Base-by-base conservation (phyloP, 164 flowering plant species). In the Magnolia kwangsiensis region DNA sequence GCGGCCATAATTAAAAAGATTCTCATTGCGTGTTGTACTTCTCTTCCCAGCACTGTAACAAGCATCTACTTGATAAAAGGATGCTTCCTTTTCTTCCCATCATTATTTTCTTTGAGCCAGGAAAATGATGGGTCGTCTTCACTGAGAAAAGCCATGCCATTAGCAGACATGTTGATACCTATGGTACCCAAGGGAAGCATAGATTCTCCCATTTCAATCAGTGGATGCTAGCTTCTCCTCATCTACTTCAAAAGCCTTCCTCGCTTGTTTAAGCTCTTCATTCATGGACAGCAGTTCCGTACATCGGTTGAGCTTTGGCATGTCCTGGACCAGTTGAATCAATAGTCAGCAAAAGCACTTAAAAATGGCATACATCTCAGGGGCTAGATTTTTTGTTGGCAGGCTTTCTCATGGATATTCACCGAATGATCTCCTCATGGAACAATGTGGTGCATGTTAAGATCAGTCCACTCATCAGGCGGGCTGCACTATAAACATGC, bases 211-310 rank as follows among this genome's bases (percentile, higher is more conserved):
- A 27, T 63, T 50, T 84, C 74, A 87, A 31, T 90, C 89, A 51
- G 67, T 23, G 24, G 86, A 69, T 59, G 83, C 86, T 58, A 91
- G 83, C 84, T 92, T 95, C 81, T 90, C 95, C 73, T 92, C 97
- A 75, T 95, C 97, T 9, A 87, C 84, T 37, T 92, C 97, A 83
- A 95, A 92, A 70, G 93, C 95, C 80, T 92, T 95, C 83, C 96
- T 88, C 9, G 96, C 98, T 79, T 93, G 96, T 81, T 95, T 93
- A 69, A 95, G 92, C 88, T 95, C 98, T 83, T 93, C 98, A 76
- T 95, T 88, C 98, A 95, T 95, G 0, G 96, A 85, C 68, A 95
- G 76, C 79, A 93, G 79, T 72, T 95, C 97, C 31, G 86, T 88
- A 79, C 93, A 90, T 10, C 98, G 91, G 75, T 93, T 89, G 8